These are phyloP conservation scores for Rhododendron ferrugineum DNA, from an alignment of 148 eudicot species.

Conservation along the genomic window DNA sequence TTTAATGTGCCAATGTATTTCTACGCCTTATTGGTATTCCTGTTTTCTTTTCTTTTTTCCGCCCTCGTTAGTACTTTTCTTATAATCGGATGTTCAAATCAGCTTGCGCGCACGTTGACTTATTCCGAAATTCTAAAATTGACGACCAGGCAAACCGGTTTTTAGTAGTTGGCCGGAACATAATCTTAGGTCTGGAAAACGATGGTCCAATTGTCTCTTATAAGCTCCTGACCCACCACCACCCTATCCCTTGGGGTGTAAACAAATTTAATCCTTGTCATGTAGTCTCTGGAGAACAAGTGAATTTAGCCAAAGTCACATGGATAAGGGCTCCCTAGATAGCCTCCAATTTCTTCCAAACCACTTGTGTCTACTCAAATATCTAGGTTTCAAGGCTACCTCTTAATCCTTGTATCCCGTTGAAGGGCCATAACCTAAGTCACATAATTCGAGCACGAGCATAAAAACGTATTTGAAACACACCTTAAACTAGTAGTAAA, in stretches of 20 bases:
- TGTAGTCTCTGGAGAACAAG: neutral
- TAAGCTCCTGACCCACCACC: neutral
- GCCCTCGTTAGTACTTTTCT: no score
- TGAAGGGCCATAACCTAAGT: no score
- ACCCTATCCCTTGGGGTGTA: neutral
- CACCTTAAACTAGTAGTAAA: no score
- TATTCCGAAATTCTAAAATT: no score
- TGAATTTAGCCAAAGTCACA: neutral
- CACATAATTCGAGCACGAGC: no score
- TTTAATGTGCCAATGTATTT: neutral
- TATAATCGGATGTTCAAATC: no score
- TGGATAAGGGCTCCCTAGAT: neutral
- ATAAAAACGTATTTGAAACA: no score
- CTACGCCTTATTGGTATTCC: neutral
- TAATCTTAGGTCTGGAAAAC: neutral
- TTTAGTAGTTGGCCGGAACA: neutral
- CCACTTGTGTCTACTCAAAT: neutral
- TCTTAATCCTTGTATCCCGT: neutral
- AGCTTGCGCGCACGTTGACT: accelerated
- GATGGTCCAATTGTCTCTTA: neutral
- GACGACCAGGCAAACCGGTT: no score
- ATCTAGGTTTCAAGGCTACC: neutral
- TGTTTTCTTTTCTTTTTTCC: no score
- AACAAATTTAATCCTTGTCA: neutral
- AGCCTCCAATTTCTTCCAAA: neutral